Evolutionary conservation across 179 eudicot species (phyloP).

Genomic region (Gypsophila paniculata): DNA sequence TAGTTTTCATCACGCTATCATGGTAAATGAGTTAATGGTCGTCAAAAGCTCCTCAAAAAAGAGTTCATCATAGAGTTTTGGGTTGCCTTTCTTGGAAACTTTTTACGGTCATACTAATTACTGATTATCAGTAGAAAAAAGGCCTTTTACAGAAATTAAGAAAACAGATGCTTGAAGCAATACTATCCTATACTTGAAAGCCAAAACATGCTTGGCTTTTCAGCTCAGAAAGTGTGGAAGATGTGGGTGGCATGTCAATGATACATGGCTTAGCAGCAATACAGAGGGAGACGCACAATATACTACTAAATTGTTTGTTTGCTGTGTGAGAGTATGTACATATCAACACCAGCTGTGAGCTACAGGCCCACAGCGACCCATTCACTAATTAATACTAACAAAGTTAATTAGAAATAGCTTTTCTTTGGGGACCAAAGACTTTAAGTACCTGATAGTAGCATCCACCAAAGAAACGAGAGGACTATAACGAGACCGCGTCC

Average conservation of each 20-base stretch:
- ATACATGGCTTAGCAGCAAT: neutral
- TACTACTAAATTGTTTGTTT: slow-evolving; percentile 9
- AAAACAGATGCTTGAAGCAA: neutral
- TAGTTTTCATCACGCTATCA: neutral
- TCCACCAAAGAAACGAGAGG: slow-evolving; percentile 4
- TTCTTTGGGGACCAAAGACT: slow-evolving; percentile 19
- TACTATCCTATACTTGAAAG: neutral
- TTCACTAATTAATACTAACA: slow-evolving; percentile 4
- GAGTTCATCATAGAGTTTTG: neutral
- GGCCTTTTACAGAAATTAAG: neutral
- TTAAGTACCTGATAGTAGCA: slow-evolving; percentile 25
- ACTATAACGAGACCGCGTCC: slow-evolving; percentile 15
- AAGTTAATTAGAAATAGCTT: slow-evolving; percentile 7
- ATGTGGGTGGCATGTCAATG: slow-evolving; percentile 4
- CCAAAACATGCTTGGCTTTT: slow-evolving; percentile 1
- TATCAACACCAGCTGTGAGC: slow-evolving; percentile 19
- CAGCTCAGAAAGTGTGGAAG: neutral
- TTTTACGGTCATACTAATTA: neutral
- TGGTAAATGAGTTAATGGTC: neutral
- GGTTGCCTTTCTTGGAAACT: neutral
- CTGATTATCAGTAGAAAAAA: neutral
- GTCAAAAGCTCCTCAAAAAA: neutral
- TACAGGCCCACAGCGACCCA: slow-evolving; percentile 10
- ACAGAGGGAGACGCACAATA: slow-evolving; percentile 10
- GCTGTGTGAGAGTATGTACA: slow-evolving; percentile 10